Conservation (phyloP, 2,329 filamentous ascomycete species). For the Stagonosporopsis rhizophila region DNA sequence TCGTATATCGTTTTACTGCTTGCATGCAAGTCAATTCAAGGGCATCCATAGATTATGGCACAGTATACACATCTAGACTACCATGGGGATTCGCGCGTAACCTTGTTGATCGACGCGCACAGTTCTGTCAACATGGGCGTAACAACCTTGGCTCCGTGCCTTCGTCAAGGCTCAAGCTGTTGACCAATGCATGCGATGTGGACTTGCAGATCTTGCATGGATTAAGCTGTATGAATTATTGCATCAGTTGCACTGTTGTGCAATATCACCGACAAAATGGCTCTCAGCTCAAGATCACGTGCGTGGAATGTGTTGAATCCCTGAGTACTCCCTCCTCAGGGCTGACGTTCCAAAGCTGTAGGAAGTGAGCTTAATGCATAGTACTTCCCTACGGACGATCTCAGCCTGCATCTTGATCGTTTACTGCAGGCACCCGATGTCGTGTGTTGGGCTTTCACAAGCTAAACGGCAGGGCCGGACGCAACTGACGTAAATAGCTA, state of each 20-base stretch:
- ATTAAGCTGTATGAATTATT: not conserved
- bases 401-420: not conserved
- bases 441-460: constrained; percentile 20
- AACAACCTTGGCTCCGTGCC: not conserved
- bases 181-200: not conserved
- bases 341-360: not conserved
- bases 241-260: not conserved
- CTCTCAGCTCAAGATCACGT: not conserved
- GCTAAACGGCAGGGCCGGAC: not conserved
- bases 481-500: constrained; percentile 40
- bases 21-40: not conserved
- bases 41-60: too few relatives aligned
- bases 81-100: not conserved
- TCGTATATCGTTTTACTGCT: not conserved
- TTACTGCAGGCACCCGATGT: constrained; percentile 17
- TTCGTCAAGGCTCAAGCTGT: not conserved
- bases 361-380: not conserved
- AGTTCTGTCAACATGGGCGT: not conserved
- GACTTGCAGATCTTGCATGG: not conserved
- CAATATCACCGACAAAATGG: not conserved
- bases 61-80: not conserved
- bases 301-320: not conserved
- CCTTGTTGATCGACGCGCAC: not conserved
- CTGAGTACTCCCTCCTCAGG: not conserved
- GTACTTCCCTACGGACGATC: not conserved